A percentile compares a stretch with the other conserved stretches of the same genome.
Conservation (phyloP, 2,329 filamentous ascomycete species). For the Lachnellula willkommii region DNA sequence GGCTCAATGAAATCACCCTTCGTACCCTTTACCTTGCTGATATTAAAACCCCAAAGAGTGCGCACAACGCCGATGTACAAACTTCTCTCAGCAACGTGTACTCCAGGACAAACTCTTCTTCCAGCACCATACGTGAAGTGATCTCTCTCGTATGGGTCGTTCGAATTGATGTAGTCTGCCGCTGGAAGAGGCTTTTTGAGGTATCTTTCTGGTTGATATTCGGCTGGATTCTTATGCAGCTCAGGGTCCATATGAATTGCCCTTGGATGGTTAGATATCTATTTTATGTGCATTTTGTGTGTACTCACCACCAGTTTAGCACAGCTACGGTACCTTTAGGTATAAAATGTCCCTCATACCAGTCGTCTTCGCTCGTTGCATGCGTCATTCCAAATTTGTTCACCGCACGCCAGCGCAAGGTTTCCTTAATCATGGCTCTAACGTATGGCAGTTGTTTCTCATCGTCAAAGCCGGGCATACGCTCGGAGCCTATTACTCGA, state of each 20-base stretch:
- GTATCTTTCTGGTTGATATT: conserved; percentile 40
- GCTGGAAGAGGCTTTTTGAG: conserved; percentile 12
- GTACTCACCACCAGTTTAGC: conserved; percentile 32
- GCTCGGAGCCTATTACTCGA: conserved; percentile 32
- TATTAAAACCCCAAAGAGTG: conserved; percentile 32
- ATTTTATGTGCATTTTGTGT: not conserved
- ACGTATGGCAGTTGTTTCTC: conserved; percentile 37
- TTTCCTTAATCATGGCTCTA: conserved; percentile 38
- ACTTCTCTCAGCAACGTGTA: conserved; percentile 32
- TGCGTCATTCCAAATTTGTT: conserved; percentile 26
- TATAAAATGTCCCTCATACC: conserved; percentile 34
- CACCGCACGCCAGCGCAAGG: conserved; percentile 38
- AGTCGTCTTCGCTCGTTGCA: conserved; percentile 29
- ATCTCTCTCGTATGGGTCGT: conserved; percentile 26
- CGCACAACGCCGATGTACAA: conserved; percentile 29
- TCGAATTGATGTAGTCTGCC: conserved; percentile 19
- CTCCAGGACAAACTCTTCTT: conserved; percentile 31
- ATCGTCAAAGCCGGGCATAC: conserved; percentile 35
- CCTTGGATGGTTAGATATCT: conserved; percentile 20
- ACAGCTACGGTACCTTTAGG: conserved; percentile 37
- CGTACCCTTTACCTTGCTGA: conserved; percentile 15
- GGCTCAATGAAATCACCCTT: conserved; percentile 16
- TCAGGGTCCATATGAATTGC: conserved; percentile 33
- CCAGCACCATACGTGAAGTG: conserved; percentile 31
- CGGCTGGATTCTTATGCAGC: conserved; percentile 38